phyloP scores from a whole-genome alignment of 129 eudicot genomes.

The Sambucus nigra region DNA sequence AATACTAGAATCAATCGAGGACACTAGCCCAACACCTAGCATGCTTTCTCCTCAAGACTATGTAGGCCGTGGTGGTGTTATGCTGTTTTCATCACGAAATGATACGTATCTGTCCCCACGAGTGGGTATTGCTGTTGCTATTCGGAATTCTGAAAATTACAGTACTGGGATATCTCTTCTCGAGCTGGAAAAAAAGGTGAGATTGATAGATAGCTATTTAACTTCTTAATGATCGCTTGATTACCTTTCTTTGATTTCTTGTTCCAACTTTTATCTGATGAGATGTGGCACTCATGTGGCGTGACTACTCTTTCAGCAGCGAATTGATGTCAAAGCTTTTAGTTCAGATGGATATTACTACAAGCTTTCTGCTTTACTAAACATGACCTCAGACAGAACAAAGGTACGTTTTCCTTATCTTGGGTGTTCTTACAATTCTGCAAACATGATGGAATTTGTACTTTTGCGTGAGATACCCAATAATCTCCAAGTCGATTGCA shows the following conservation, averaged over 20 bases:
- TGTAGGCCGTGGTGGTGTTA: slow-evolving; percentile 85
- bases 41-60: slow-evolving; percentile 99
- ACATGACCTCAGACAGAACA: slow-evolving; percentile 94
- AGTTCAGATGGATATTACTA: slow-evolving; percentile 83
- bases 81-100: slow-evolving; percentile 79
- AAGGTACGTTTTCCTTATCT: slow-evolving; percentile 42
- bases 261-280: slow-evolving; percentile 14
- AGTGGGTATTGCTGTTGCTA: slow-evolving; percentile 88
- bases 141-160: slow-evolving; percentile 60
- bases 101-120: slow-evolving; percentile 84
- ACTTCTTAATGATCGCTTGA: neutral
- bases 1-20: slow-evolving; percentile 84
- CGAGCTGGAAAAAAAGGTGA: slow-evolving; percentile 94
- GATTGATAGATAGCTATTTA: neutral
- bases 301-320: slow-evolving; percentile 44
- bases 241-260: slow-evolving; percentile 2
- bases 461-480: no score
- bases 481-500: no score
- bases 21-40: slow-evolving; percentile 79
- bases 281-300: slow-evolving; percentile 4
- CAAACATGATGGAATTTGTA: no score
- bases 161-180: slow-evolving; percentile 84
- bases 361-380: slow-evolving; percentile 72
- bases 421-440: neutral
- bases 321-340: slow-evolving; percentile 89